Evolutionary conservation across 768 basidiomycete genomes (phyloP).

Genomic region (Lactifluus subvellereus): DNA sequence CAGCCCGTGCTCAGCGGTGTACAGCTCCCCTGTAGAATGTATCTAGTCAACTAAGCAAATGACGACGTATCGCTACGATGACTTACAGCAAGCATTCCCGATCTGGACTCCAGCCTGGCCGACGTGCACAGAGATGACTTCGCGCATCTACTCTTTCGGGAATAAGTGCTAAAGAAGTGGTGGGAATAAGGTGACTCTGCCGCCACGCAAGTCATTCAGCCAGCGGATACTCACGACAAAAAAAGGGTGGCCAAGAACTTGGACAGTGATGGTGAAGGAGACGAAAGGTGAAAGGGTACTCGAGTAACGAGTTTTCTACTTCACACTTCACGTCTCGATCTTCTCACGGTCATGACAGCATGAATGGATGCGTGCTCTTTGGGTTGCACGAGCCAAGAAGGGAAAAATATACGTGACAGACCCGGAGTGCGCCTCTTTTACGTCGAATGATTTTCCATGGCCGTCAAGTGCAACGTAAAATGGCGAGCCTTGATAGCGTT

Average conservation of each 20-base stretch:
- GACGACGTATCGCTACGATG: slow-evolving; percentile 19
- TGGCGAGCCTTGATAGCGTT: background rate
- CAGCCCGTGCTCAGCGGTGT: slow-evolving; percentile 97
- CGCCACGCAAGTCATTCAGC: background rate
- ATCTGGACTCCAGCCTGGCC: slow-evolving; percentile 98
- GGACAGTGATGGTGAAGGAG: background rate
- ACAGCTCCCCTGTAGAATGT: slow-evolving; percentile 78
- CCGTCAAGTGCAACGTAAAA: background rate
- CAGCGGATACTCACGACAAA: slow-evolving; percentile 3
- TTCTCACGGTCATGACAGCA: slow-evolving; percentile 21
- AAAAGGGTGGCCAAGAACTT: background rate
- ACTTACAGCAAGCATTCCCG: slow-evolving; percentile 98
- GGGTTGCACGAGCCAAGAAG: background rate
- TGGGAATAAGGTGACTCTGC: background rate
- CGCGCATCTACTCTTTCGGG: slow-evolving; percentile 57
- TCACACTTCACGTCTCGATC: slow-evolving; percentile 8
- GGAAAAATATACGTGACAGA: background rate
- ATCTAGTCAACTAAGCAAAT: background rate
- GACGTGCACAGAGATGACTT: slow-evolving; percentile 98
- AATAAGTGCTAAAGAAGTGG: slow-evolving; percentile 2
- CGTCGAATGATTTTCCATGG: background rate
- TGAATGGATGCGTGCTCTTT: background rate
- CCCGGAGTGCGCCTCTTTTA: background rate
- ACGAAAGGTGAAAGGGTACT: background rate
- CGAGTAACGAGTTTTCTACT: background rate